A percentile compares a stretch with the other conserved stretches of the same genome.
These are phyloP conservation scores for Daldinia grandis DNA, from an alignment of 495 filamentous ascomycete species.

Conservation along the genomic window DNA sequence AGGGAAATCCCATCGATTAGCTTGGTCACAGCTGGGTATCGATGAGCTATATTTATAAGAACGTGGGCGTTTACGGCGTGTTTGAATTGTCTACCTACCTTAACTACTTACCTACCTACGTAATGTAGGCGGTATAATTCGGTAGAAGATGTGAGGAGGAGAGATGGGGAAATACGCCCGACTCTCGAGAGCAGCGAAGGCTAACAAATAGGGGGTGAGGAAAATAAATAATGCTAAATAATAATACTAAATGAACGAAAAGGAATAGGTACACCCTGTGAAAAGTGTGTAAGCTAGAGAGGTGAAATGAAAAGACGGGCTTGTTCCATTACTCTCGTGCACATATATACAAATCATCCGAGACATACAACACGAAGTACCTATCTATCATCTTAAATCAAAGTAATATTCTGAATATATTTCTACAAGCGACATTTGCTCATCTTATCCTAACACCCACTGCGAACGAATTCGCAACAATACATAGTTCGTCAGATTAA, in stretches of 20 bases:
- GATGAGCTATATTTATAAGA: neutral
- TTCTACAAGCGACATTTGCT: neutral
- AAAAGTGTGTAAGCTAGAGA: too few relatives aligned
- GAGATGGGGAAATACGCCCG: neutral
- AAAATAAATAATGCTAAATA: too few relatives aligned
- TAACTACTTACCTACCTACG: neutral
- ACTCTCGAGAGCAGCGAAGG: neutral
- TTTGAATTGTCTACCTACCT: neutral
- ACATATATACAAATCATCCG: too few relatives aligned
- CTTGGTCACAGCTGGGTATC: neutral
- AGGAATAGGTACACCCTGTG: too few relatives aligned
- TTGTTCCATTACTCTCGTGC: too few relatives aligned
- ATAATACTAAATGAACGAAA: too few relatives aligned
- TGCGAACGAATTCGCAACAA: neutral
- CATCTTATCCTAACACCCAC: neutral
- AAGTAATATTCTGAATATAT: neutral
- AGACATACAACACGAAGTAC: too few relatives aligned
- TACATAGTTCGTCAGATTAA: neutral
- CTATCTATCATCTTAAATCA: neutral
- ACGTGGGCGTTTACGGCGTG: neutral
- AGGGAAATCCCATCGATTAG: neutral
- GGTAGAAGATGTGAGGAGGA: neutral
- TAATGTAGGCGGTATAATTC: too few relatives aligned
- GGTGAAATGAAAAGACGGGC: too few relatives aligned
- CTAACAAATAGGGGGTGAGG: too few relatives aligned